Evolutionary conservation across 495 filamentous ascomycete genomes (phyloP).

Genomic region (Trichoderma reesei): DNA sequence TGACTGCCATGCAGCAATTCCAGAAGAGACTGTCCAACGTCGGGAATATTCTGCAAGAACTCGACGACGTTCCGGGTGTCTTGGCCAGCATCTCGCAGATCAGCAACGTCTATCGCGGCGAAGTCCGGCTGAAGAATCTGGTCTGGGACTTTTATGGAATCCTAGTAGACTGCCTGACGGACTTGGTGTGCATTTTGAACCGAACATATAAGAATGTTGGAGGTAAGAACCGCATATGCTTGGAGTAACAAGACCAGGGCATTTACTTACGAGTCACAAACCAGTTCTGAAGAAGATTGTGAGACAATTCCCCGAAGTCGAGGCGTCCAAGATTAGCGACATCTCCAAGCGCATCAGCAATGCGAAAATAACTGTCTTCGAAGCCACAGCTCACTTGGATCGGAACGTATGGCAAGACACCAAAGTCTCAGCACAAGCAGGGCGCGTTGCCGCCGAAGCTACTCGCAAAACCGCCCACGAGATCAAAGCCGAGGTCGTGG

Average conservation of each 20-base stretch:
- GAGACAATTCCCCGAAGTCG: neutral
- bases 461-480: constrained; percentile 1
- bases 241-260: neutral
- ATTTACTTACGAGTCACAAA: neutral
- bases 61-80: neutral
- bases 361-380: neutral
- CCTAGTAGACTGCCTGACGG: neutral
- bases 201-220: neutral
- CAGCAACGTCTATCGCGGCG: neutral
- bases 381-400: neutral
- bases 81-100: neutral
- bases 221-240: neutral
- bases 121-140: neutral
- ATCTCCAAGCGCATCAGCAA: neutral
- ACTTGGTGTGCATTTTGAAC: neutral
- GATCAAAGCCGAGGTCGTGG: neutral
- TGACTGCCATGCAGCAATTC: neutral
- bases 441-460: neutral
- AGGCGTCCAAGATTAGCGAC: neutral
- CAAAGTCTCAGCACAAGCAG: neutral
- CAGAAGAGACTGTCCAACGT: neutral
- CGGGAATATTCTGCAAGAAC: neutral
- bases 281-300: neutral
- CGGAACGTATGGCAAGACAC: constrained; percentile 1
- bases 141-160: constrained; percentile 1